Percentiles rank a stretch among this genome's conserved stretches.
Conservation (phyloP, 1,284 basidiomycete species). For the Coniferiporia sulphurascens region DNA sequence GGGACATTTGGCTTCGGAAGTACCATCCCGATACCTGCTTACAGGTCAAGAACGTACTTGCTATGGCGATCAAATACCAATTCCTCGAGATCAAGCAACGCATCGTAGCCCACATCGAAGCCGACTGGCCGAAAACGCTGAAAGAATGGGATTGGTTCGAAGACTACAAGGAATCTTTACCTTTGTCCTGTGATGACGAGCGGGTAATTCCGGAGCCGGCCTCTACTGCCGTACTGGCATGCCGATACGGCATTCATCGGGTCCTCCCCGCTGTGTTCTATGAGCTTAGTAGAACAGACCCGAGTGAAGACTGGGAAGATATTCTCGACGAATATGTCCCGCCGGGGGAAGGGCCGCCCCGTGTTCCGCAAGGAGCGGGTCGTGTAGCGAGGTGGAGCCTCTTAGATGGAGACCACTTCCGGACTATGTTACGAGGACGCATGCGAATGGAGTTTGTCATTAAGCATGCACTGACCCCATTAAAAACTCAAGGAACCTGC, state of each 20-base stretch:
- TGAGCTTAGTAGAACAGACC: too few relatives aligned
- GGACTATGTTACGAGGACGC: too few relatives aligned
- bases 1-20: background rate
- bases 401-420: too few relatives aligned
- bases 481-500: too few relatives aligned
- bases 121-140: slow-evolving; percentile 13
- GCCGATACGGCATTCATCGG: background rate
- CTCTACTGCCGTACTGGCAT: background rate
- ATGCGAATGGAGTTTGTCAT: too few relatives aligned
- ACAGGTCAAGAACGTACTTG: background rate
- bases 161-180: background rate
- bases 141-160: slow-evolving; percentile 12
- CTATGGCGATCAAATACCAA: slow-evolving; percentile 14
- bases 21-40: background rate
- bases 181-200: background rate
- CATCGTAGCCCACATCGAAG: slow-evolving; percentile 10
- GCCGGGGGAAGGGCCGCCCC: too few relatives aligned
- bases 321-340: too few relatives aligned
- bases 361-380: too few relatives aligned
- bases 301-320: too few relatives aligned
- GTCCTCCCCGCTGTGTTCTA: background rate
- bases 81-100: background rate
- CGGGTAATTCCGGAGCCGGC: background rate
- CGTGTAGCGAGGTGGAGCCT: too few relatives aligned
- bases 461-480: too few relatives aligned